A percentile compares a stretch with the other conserved stretches of the same genome.
Evolutionary conservation across 495 filamentous ascomycete species (phyloP).

Genomic region (Diplogelasinospora grovesii): DNA sequence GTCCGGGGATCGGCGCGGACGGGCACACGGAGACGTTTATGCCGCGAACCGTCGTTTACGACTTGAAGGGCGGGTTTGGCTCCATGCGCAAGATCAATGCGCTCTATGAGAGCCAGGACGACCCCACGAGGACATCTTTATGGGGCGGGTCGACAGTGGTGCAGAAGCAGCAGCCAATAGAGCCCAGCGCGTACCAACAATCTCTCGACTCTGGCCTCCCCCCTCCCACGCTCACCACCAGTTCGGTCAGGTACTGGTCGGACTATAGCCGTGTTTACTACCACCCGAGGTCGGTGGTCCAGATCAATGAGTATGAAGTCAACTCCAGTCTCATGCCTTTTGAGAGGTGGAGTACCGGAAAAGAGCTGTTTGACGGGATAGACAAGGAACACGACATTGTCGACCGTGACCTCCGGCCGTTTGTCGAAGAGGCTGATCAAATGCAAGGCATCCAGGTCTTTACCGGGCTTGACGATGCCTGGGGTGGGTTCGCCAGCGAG

Average conservation of each 20-base stretch:
- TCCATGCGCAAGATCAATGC: conserved; percentile 81
- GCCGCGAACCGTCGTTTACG: conserved; percentile 87
- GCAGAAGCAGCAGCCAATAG: conserved; percentile 59
- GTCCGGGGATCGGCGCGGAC: conserved; percentile 75
- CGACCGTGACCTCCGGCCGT: conserved; percentile 79
- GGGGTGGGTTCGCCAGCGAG: conserved; percentile 77
- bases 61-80: conserved; percentile 88
- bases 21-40: conserved; percentile 78
- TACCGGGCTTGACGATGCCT: conserved; percentile 75
- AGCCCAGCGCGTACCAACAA: conserved; percentile 65
- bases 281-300: conserved; percentile 82
- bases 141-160: conserved; percentile 65
- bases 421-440: conserved; percentile 88
- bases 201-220: conserved; percentile 63
- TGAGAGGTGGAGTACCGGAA: conserved; percentile 71
- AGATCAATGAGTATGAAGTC: conserved; percentile 81
- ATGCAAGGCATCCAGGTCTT: conserved; percentile 84
- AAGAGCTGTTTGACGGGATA: conserved; percentile 72
- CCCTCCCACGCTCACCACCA: conserved; percentile 56
- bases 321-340: conserved; percentile 73
- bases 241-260: conserved; percentile 85
- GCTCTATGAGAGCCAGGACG: conserved; percentile 61
- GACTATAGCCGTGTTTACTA: conserved; percentile 89
- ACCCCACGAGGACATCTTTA: conserved; percentile 39
- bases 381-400: conserved; percentile 83